These are phyloP conservation scores for Cyclocybe aegerita DNA, from an alignment of 768 basidiomycete genomes.

Conservation along the genomic window DNA sequence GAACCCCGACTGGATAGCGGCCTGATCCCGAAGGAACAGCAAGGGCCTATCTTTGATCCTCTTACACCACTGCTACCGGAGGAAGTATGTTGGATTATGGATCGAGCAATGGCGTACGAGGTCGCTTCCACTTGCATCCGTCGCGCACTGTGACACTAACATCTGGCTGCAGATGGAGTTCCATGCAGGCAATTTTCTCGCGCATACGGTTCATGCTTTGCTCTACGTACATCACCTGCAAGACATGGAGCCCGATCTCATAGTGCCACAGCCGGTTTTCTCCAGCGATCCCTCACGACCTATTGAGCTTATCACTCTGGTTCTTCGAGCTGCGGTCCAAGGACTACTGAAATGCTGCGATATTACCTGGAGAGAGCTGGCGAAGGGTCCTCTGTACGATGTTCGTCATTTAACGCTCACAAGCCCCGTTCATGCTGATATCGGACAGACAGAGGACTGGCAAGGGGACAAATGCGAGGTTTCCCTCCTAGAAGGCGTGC, in stretches of 20 bases:
- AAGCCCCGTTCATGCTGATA: constrained; percentile 6
- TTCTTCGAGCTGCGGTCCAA: constrained; percentile 65
- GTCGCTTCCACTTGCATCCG: constrained; percentile 37
- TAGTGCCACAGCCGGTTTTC: constrained; percentile 1
- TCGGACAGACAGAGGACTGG: constrained; percentile 78
- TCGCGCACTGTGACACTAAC: constrained; percentile 9
- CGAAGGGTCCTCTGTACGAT: constrained; percentile 74
- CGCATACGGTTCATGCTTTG: constrained; percentile 82
- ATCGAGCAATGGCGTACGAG: constrained; percentile 76
- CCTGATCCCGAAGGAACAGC: constrained; percentile 44
- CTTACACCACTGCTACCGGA: constrained; percentile 63
- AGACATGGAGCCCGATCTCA: constrained; percentile 55
- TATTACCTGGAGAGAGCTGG: constrained; percentile 77
- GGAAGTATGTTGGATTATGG: constrained; percentile 88
- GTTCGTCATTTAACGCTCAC: constrained; percentile 42
- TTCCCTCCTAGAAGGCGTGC: constrained; percentile 63
- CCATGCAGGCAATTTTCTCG: constrained; percentile 82
- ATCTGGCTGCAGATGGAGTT: constrained; percentile 69
- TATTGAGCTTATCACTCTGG: constrained; percentile 60
- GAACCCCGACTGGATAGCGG: constrained; percentile 91
- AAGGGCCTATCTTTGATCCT: constrained; percentile 59
- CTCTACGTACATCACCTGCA: constrained; percentile 67
- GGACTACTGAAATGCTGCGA: constrained; percentile 82
- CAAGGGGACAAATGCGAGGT: constrained; percentile 88
- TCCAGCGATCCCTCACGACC: constrained; percentile 48